Percentiles rank a stretch among this genome's conserved stretches.
Conservation (phyloP, 2,329 filamentous ascomycete genomes). For the Trichoderma semiorbis region DNA sequence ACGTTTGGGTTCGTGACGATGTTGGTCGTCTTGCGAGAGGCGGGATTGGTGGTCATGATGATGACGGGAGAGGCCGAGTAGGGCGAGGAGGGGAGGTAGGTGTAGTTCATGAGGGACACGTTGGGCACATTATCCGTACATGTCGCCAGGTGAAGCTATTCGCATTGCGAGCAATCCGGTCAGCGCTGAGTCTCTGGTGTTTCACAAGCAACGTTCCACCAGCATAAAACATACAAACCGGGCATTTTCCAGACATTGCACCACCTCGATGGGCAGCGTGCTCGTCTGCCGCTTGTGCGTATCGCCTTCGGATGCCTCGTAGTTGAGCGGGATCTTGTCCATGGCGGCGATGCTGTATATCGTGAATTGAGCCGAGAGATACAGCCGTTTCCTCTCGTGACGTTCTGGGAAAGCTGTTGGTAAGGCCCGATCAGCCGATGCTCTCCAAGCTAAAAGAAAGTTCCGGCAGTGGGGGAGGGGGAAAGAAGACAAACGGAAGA, state of each 20-base stretch:
- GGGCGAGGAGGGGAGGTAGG: slow-evolving; percentile 79
- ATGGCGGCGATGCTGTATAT: slow-evolving; percentile 30
- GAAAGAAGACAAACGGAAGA: neutral
- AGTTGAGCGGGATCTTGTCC: slow-evolving; percentile 68
- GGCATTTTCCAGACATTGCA: slow-evolving; percentile 88
- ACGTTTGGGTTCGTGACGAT: slow-evolving; percentile 81
- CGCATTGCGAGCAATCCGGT: neutral
- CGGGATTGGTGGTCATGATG: slow-evolving; percentile 86
- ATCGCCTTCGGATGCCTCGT: slow-evolving; percentile 70
- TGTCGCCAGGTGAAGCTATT: slow-evolving; percentile 89
- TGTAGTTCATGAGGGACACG: slow-evolving; percentile 98
- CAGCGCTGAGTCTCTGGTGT: neutral
- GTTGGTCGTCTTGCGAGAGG: slow-evolving; percentile 77
- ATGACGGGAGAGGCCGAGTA: slow-evolving; percentile 73
- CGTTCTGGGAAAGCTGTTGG: neutral
- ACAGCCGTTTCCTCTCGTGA: neutral
- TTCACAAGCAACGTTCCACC: slow-evolving; percentile 47
- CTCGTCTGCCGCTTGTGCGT: slow-evolving; percentile 67
- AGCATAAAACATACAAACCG: slow-evolving; percentile 66
- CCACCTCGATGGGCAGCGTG: slow-evolving; percentile 76
- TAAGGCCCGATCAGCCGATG: slow-evolving; percentile 4
- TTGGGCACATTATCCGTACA: slow-evolving; percentile 80
- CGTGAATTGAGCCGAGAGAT: neutral
- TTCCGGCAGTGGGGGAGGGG: neutral
- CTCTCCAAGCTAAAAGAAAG: neutral